Conservation (phyloP, 139 green algal species). For the Chlorokybus atmophyticus region DNA sequence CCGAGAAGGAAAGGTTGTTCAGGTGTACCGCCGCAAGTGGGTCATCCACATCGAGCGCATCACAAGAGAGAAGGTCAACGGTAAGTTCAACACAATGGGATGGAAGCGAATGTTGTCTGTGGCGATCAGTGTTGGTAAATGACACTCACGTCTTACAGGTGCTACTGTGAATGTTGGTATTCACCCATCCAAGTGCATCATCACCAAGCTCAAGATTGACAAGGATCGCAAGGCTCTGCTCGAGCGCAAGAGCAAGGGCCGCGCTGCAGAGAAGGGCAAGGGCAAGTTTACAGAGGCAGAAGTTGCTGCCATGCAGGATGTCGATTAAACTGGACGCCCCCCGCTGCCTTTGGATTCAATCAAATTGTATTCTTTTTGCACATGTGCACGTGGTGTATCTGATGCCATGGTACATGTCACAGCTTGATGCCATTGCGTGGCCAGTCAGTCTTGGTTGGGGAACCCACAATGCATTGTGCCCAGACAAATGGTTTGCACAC, state of each 20-base stretch:
- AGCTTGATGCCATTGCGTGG: too few species aligned
- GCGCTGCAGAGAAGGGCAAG: slow-evolving; percentile 60
- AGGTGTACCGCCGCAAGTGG: slow-evolving; percentile 98
- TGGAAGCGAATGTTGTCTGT: neutral
- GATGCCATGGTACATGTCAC: too few species aligned
- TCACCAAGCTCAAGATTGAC: slow-evolving; percentile 99
- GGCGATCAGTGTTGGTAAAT: neutral
- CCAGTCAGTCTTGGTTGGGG: too few species aligned
- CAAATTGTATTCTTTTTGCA: too few species aligned
- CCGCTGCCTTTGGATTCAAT: too few species aligned
- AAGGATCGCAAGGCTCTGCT: slow-evolving; percentile 84
- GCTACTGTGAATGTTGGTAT: slow-evolving; percentile 90
- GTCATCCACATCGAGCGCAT: slow-evolving; percentile 98
- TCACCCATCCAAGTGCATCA: slow-evolving; percentile 90
- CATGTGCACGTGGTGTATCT: too few species aligned
- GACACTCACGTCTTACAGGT: slow-evolving; percentile 46
- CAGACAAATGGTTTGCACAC: too few species aligned
- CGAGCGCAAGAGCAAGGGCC: slow-evolving; percentile 73
- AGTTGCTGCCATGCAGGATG: slow-evolving; percentile 28
- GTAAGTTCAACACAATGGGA: slow-evolving; percentile 46
- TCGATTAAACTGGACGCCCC: too few species aligned
- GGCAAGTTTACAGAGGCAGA: slow-evolving; percentile 40
- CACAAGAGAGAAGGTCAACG: slow-evolving; percentile 96
- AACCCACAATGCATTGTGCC: too few species aligned
- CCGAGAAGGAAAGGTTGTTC: slow-evolving; percentile 88